These are phyloP conservation scores for Austroboletus niveus DNA, from an alignment of 1,284 basidiomycete species.

Conservation along the genomic window DNA sequence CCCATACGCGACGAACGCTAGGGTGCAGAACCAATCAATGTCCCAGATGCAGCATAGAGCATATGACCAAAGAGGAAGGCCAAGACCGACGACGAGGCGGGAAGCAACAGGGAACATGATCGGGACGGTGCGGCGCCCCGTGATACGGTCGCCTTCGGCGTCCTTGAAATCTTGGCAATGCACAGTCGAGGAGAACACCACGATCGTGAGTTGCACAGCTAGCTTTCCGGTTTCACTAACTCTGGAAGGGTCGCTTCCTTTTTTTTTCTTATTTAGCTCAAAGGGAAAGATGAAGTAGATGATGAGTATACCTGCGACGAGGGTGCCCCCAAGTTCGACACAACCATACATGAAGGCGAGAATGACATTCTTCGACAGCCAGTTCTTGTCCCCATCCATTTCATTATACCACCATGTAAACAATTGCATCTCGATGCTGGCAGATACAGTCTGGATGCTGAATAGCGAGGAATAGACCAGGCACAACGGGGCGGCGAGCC, in stretches of 20 bases:
- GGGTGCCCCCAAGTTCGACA: slow-evolving; percentile 39
- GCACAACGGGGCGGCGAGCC: slow-evolving; percentile 37
- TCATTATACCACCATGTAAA: slow-evolving; percentile 39
- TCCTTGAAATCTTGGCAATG: slow-evolving; percentile 45
- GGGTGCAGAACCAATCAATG: slow-evolving; percentile 21
- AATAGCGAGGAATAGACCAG: slow-evolving; percentile 32
- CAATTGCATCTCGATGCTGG: slow-evolving; percentile 34
- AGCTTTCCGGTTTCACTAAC: slow-evolving; percentile 23
- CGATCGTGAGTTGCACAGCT: slow-evolving; percentile 26
- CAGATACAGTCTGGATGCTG: slow-evolving; percentile 28
- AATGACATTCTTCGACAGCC: slow-evolving; percentile 35
- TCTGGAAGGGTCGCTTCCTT: slow-evolving; percentile 14
- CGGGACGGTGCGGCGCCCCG: slow-evolving; percentile 36
- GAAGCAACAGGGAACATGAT: slow-evolving; percentile 32
- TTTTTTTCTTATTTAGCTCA: not conserved
- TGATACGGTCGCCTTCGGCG: slow-evolving; percentile 32
- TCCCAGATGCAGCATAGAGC: slow-evolving; percentile 26
- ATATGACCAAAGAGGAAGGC: slow-evolving; percentile 25
- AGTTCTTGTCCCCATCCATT: slow-evolving; percentile 35
- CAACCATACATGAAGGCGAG: slow-evolving; percentile 39
- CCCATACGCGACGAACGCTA: slow-evolving; percentile 27
- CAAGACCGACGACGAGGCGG: slow-evolving; percentile 24
- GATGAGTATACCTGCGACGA: slow-evolving; percentile 31
- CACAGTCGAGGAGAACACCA: slow-evolving; percentile 35
- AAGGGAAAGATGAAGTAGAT: not conserved